These are phyloP conservation scores for Vitis rupestris DNA, from an alignment of 164 flowering plant genomes.

Conservation along the genomic window DNA sequence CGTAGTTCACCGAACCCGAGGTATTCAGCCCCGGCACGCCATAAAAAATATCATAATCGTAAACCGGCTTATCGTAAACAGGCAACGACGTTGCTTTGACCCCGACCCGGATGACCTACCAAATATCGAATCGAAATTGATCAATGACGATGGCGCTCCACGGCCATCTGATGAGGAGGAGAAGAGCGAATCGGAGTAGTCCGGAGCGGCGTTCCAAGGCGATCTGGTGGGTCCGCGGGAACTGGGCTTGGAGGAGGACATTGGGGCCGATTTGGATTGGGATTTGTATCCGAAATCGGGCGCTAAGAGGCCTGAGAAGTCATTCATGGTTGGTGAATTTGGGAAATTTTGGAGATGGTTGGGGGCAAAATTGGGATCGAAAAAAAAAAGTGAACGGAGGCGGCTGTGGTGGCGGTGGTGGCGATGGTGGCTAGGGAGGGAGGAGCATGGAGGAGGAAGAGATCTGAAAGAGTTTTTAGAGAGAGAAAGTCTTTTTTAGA, in stretches of 20 bases:
- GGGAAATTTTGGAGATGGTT: too few relatives aligned
- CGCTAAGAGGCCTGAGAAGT: conserved; percentile 9
- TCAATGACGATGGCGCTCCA: conserved; percentile 1
- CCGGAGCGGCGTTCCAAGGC: neutral
- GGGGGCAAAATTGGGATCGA: too few relatives aligned
- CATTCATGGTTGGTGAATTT: conserved; percentile 6
- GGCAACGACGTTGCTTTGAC: too few relatives aligned
- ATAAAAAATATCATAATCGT: conserved; percentile 26
- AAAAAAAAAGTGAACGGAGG: too few relatives aligned
- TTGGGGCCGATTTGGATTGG: conserved; percentile 18
- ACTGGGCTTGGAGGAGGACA: conserved; percentile 13
- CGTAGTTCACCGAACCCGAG: neutral
- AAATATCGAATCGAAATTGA: too few relatives aligned
- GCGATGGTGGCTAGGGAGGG: too few relatives aligned
- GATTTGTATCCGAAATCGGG: conserved; percentile 17
- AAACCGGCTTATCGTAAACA: conserved; percentile 24
- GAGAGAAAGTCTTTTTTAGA: too few relatives aligned
- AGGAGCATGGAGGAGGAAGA: too few relatives aligned
- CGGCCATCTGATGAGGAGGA: conserved; percentile 10
- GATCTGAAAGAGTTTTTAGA: too few relatives aligned
- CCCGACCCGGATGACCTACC: too few relatives aligned
- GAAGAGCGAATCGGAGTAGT: conserved; percentile 10
- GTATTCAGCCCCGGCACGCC: conserved; percentile 24
- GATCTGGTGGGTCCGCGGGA: neutral
- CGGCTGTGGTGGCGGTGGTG: too few relatives aligned